Conservation (phyloP, 192 early-diverging fungal genomes). For the Umbelopsis sp. region DNA sequence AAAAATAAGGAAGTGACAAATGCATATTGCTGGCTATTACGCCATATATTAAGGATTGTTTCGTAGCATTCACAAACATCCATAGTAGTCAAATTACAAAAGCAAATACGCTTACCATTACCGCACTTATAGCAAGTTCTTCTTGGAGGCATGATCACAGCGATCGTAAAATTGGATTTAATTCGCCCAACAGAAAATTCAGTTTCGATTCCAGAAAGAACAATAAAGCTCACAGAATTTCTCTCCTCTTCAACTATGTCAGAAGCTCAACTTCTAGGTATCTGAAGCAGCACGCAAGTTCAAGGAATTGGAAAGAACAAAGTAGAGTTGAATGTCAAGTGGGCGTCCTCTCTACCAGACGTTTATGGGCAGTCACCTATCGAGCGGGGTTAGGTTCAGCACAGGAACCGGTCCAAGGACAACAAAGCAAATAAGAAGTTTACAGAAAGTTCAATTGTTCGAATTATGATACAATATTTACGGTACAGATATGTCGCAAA, state of each 20-base stretch:
- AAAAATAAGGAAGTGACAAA: too few relatives aligned
- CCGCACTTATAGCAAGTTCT: constrained; percentile 61
- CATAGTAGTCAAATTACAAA: neutral
- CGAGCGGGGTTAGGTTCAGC: too few relatives aligned
- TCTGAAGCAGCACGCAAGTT: neutral
- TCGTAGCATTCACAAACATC: too few relatives aligned
- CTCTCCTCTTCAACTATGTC: constrained; percentile 11
- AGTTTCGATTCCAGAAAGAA: neutral
- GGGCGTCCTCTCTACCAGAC: neutral
- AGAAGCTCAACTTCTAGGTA: constrained; percentile 2
- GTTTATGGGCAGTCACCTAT: neutral
- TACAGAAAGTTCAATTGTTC: too few relatives aligned
- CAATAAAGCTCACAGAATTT: neutral
- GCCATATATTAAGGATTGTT: too few relatives aligned
- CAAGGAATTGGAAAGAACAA: neutral
- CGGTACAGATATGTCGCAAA: neutral
- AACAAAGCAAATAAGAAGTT: too few relatives aligned
- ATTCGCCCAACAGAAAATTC: neutral
- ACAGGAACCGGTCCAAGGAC: too few relatives aligned
- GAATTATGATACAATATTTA: too few relatives aligned
- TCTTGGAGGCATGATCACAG: constrained; percentile 33
- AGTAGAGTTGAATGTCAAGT: neutral
- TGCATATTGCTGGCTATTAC: too few relatives aligned
- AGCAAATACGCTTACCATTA: constrained; percentile 41
- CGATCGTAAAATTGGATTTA: neutral